Evolutionary conservation across 2,329 filamentous ascomycete genomes (phyloP).

Genomic region (Hymenoscyphus repandus): DNA sequence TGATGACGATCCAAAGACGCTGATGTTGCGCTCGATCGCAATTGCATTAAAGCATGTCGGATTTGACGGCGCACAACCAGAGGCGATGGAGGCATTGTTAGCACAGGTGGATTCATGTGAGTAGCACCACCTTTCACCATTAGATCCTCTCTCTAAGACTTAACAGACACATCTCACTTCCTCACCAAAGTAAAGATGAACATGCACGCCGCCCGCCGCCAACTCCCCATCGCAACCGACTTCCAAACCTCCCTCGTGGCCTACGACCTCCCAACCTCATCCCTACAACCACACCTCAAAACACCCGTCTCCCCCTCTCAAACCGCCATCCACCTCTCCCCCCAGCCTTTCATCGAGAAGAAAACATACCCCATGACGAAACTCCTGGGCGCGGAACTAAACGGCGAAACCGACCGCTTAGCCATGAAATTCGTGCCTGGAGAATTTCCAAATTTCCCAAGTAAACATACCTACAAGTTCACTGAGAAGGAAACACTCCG

Average conservation of each 20-base stretch:
- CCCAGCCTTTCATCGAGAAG: conserved; percentile 35
- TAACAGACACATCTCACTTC: conserved; percentile 28
- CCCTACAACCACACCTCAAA: conserved; percentile 51
- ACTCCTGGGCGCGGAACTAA: conserved; percentile 46
- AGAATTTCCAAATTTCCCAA: conserved; percentile 57
- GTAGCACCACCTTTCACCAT: conserved; percentile 24
- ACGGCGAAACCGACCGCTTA: conserved; percentile 52
- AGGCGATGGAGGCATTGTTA: conserved; percentile 55
- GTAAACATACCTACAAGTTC: conserved; percentile 58
- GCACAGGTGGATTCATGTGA: conserved; percentile 52
- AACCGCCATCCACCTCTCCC: conserved; percentile 31
- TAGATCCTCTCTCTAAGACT: conserved; percentile 9
- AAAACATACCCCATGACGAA: conserved; percentile 37
- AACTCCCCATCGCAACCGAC: conserved; percentile 49
- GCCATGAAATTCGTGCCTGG: conserved; percentile 51
- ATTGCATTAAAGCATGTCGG: conserved; percentile 53
- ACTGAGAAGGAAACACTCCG: conserved; percentile 44
- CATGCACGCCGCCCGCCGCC: conserved; percentile 36
- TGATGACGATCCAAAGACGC: conserved; percentile 26
- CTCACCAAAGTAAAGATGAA: conserved; percentile 27
- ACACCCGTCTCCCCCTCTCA: conserved; percentile 41
- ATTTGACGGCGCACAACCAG: conserved; percentile 48
- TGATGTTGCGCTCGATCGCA: conserved; percentile 50
- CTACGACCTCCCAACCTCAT: conserved; percentile 46
- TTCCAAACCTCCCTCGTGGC: conserved; percentile 49